Base-by-base conservation (phyloP, 495 filamentous ascomycete species). In the Lophiostoma macrostomum region DNA sequence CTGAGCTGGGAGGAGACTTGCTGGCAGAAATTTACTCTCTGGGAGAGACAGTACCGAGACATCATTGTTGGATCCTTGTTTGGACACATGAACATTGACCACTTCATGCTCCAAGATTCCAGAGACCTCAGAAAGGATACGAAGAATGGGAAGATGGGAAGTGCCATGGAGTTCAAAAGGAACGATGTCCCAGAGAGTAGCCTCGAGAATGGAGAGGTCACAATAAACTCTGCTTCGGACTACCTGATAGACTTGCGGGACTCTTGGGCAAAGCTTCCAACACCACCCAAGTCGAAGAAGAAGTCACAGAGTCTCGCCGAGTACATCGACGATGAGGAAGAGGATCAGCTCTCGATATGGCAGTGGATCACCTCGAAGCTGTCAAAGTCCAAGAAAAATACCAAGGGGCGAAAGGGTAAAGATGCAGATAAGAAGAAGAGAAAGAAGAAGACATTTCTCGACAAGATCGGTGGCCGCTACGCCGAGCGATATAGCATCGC, bases 41-140 rank as follows among this genome's bases (percentile, higher is more conserved):
- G 90, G 89, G 67, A 90, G 58, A 75, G 81, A 61, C 87, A 90
- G 61, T 99, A 90, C 62, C 86, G 94, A 29, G 93, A 99, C 68
- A 83, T 99, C 10, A 73, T 99, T 10, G 78, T 90, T 29, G 79
- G 80, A 5, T 80, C 81, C 13, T 49, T 93, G 13, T 99, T 87
- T 59, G 93, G 91, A 1, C 93, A 99, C 66, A 97, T 99, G 91
- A 99, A 99, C 64, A 85, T 96, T 54, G 93, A 99, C 63, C 93
- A 99, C 66, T 99, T 97, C 71, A 79, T 97, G 63, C 70, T 99
- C 7, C 91, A 96, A 62, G 93, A 96, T 71, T 86, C 80, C 52
- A 72, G 86, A 10, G 78, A 95, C 12, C 75, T 97, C 36, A 73
- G 89, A 35, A 72, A 81, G 45, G 68, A 63, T 16, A 68, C 72